A percentile compares a stretch with the other conserved stretches of the same genome.
phyloP scores from a whole-genome alignment of 305 asterid genomes.

The Solanum hybrid region DNA sequence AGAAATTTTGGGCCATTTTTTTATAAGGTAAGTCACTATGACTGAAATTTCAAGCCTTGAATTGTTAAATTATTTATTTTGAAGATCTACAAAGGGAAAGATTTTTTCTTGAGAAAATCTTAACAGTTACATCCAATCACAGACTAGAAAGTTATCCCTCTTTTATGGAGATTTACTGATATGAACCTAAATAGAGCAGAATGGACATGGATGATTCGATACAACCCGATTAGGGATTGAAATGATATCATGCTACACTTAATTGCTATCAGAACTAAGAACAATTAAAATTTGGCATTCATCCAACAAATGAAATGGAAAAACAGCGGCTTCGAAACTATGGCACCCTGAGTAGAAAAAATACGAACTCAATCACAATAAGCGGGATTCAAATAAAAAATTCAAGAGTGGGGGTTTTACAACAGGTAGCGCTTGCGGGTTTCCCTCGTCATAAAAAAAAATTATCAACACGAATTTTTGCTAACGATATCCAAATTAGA shows the following conservation, averaged over 20 bases:
- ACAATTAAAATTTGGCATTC: background rate
- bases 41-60: background rate
- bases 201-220: background rate
- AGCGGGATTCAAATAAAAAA: background rate
- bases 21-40: background rate
- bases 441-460: background rate
- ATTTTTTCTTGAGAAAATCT: background rate
- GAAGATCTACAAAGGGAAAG: background rate
- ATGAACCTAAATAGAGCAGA: background rate
- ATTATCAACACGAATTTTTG: background rate
- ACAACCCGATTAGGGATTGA: background rate
- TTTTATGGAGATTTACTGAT: background rate
- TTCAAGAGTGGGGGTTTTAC: background rate
- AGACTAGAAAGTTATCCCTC: background rate
- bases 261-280: background rate
- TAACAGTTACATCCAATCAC: background rate
- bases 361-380: background rate
- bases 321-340: background rate
- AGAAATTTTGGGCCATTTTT: background rate
- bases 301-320: background rate
- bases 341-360: background rate
- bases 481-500: background rate
- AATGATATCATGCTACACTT: background rate
- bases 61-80: background rate
- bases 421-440: background rate